phyloP scores from a whole-genome alignment of 495 filamentous ascomycete genomes.

The Hypoxylon subgilvum region DNA sequence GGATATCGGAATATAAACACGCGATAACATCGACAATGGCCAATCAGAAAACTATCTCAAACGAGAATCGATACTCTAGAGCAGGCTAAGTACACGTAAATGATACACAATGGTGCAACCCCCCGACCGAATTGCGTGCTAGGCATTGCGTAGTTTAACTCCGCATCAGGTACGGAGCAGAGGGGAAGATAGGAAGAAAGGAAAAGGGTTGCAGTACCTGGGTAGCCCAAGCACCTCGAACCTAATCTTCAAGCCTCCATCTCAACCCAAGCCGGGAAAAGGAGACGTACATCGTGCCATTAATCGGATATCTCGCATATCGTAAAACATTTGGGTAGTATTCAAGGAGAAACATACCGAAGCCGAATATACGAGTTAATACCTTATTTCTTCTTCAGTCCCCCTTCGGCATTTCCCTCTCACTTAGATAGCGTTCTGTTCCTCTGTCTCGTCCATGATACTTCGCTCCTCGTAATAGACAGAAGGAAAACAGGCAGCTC shows the following conservation, averaged over 20 bases:
- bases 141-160: constrained; percentile 28
- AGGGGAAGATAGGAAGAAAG: constrained; percentile 32
- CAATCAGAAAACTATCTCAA: constrained; percentile 7
- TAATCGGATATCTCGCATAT: constrained; percentile 28
- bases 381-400: constrained; percentile 15
- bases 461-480: constrained; percentile 12
- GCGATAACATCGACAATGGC: not conserved
- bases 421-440: not conserved
- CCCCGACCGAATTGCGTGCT: constrained; percentile 28
- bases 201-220: constrained; percentile 26
- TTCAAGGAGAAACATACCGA: constrained; percentile 15
- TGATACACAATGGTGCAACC: constrained; percentile 35
- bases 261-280: constrained; percentile 5
- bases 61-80: not conserved
- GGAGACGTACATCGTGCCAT: constrained; percentile 27
- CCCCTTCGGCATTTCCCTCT: constrained; percentile 4
- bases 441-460: not conserved
- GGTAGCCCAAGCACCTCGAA: constrained; percentile 7
- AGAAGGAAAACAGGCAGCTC: constrained; percentile 5
- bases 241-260: constrained; percentile 13
- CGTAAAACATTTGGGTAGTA: constrained; percentile 8
- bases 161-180: constrained; percentile 29
- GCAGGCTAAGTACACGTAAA: constrained; percentile 5
- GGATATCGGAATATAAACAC: constrained; percentile 10
- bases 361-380: constrained; percentile 13